Conservation (phyloP, 495 filamentous ascomycete species). For the Penicillium desertorum region DNA sequence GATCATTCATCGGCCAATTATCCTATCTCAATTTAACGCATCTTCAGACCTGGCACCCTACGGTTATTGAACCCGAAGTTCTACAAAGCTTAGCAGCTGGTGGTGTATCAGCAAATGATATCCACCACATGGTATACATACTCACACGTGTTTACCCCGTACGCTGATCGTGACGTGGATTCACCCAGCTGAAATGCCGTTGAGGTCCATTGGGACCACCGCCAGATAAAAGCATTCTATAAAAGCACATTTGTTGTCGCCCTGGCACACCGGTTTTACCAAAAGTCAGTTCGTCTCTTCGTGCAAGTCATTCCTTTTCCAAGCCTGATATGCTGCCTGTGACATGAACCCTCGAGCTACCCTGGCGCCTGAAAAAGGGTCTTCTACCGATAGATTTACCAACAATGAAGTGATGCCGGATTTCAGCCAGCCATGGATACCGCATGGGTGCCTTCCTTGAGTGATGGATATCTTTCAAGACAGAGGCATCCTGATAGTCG, state of each 20-base stretch:
- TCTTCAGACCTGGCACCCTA: slow-evolving; percentile 22
- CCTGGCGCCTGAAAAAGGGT: background rate
- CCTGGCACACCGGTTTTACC: background rate
- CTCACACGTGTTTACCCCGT: slow-evolving; percentile 13
- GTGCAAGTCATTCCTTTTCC: background rate
- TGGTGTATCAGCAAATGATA: slow-evolving; percentile 34
- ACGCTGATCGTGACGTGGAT: no score
- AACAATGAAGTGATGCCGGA: background rate
- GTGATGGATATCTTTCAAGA: slow-evolving; percentile 41
- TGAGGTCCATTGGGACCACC: slow-evolving; percentile 47
- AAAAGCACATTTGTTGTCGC: slow-evolving; percentile 17
- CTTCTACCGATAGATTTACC: background rate
- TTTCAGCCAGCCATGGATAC: slow-evolving; percentile 1
- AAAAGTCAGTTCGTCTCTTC: background rate
- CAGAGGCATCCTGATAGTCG: slow-evolving; percentile 36
- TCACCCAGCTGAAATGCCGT: background rate
- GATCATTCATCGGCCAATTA: slow-evolving; percentile 36
- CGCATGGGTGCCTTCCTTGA: background rate
- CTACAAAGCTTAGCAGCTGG: slow-evolving; percentile 28
- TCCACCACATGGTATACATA: slow-evolving; percentile 40
- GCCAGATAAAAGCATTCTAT: slow-evolving; percentile 35
- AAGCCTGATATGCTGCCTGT: background rate
- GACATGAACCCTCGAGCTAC: background rate
- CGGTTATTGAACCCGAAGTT: slow-evolving; percentile 1
- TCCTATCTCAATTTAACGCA: slow-evolving; percentile 35